Conservation (phyloP, 2,329 filamentous ascomycete genomes). For the Rosellinia necatrix region DNA sequence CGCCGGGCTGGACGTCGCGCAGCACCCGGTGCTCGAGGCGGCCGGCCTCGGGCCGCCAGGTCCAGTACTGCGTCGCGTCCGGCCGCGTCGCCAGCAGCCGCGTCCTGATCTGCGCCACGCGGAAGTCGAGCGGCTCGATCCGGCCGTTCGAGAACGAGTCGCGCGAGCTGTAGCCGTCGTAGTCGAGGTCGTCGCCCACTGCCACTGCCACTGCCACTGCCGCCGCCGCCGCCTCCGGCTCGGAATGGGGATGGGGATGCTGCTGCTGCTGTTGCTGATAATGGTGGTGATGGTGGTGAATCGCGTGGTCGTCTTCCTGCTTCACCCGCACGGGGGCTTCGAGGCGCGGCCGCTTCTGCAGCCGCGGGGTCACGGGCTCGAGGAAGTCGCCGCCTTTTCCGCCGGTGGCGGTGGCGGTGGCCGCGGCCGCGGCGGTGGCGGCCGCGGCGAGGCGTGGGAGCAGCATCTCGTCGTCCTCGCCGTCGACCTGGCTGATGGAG, state of each 20-base stretch:
- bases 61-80: conserved; percentile 60
- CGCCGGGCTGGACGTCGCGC: conserved; percentile 47
- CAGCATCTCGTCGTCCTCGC: conserved; percentile 36
- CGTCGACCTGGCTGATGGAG: conserved; percentile 40
- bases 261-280: too few relatives aligned
- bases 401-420: too few relatives aligned
- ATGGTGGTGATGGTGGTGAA: too few relatives aligned
- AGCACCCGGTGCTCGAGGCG: conserved; percentile 61
- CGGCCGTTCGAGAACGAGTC: conserved; percentile 55
- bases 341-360: conserved; percentile 40
- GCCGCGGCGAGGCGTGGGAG: too few relatives aligned
- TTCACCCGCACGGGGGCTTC: conserved; percentile 21
- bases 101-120: conserved; percentile 58
- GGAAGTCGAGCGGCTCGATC: conserved; percentile 55
- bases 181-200: conserved; percentile 46
- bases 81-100: conserved; percentile 51
- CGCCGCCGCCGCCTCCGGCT: too few relatives aligned
- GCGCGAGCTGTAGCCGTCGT: conserved; percentile 54
- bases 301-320: conserved; percentile 4
- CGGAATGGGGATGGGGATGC: too few relatives aligned
- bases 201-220: conserved; percentile 20
- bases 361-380: conserved; percentile 37
- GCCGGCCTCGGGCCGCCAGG: conserved; percentile 48
- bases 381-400: conserved; percentile 32
- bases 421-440: too few relatives aligned